These are phyloP conservation scores for Toxicodendron radicans DNA, from an alignment of 345 rosid genomes.

Conservation along the genomic window DNA sequence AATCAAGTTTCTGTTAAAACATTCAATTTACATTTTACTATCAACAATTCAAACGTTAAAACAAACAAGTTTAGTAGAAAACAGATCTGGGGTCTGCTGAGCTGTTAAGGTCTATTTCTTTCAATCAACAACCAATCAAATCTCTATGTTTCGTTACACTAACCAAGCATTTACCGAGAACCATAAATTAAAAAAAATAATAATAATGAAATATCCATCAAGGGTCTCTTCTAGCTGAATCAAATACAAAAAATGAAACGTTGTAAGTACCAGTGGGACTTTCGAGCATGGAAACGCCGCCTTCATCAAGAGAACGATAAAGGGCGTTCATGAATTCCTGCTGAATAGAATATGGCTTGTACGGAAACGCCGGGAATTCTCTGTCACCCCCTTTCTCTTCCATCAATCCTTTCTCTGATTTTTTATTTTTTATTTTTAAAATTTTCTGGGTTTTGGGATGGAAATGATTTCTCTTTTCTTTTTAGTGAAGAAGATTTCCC, in stretches of 20 bases:
- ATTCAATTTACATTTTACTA: too few relatives aligned
- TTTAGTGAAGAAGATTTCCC: too few relatives aligned
- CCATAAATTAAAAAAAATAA: neutral
- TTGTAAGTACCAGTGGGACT: conserved; percentile 76
- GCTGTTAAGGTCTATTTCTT: too few relatives aligned
- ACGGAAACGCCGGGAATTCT: conserved; percentile 74
- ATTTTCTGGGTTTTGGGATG: too few relatives aligned
- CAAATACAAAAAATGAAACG: neutral
- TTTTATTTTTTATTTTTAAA: neutral
- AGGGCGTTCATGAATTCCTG: conserved; percentile 83
- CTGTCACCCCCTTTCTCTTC: conserved; percentile 26
- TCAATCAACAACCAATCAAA: too few relatives aligned
- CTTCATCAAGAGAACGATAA: conserved; percentile 67
- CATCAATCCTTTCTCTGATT: conserved; percentile 17
- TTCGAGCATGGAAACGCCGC: conserved; percentile 96
- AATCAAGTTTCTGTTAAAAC: too few relatives aligned
- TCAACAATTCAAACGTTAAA: too few relatives aligned
- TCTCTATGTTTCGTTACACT: too few relatives aligned
- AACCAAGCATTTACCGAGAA: neutral
- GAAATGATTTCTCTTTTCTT: too few relatives aligned
- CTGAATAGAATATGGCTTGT: conserved; percentile 77
- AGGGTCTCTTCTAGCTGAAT: neutral
- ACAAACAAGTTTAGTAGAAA: too few relatives aligned
- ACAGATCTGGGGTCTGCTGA: too few relatives aligned
- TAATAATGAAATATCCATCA: neutral